Base-by-base conservation (phyloP, 192 early-diverging fungal species). In the Rhizophagus clarus region DNA sequence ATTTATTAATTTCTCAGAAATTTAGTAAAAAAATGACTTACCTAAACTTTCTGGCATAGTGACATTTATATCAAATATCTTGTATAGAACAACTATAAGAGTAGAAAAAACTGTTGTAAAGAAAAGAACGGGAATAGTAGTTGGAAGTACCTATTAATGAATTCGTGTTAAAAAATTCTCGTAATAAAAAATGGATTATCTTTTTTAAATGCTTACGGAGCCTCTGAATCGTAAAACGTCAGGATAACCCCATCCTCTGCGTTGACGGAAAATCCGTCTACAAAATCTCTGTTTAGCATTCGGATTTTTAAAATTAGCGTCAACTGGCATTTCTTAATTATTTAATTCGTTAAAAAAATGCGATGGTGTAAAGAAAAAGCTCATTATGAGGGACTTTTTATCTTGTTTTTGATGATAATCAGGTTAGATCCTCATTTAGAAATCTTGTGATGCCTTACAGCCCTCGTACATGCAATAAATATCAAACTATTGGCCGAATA, bases 181-280 rank as follows among this genome's bases (percentile, higher is more conserved):
- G 3, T 22, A 75, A 40, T 32, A 32, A 17, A 14, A 28, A 40
- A 61, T 9, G 15, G 14, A 77, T 31, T 17, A 8, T 32, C 42
- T 61, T 17, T 1, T 24, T 47, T 24, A 49, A 22, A 47, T 77
- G 49, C 40, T 67, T 51, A 66, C 63, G 10, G 76, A 77, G 8
- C 62, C 63, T 24, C 42, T 45, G 11, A 77, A 2, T 28, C 12
- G 17, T n/a, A 67, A 20, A 47, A 67, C 40, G 15, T 77, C 42
- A 26, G 64, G 63, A 24, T 47, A 67, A 29, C 76, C 76, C 76
- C 76, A 77, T 3, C 76, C 76, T 67, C 76, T 31, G 8, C 29
- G n/a, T 6, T n/a, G n/a, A n/a, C n/a, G 12, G 4, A 0, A 7
- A n/a, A 77, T 20, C 0, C n/a, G 2, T 17, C 6, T 42, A 24